These are phyloP conservation scores for Schizothecium vesticola DNA, from an alignment of 495 filamentous ascomycete species.

Conservation along the genomic window DNA sequence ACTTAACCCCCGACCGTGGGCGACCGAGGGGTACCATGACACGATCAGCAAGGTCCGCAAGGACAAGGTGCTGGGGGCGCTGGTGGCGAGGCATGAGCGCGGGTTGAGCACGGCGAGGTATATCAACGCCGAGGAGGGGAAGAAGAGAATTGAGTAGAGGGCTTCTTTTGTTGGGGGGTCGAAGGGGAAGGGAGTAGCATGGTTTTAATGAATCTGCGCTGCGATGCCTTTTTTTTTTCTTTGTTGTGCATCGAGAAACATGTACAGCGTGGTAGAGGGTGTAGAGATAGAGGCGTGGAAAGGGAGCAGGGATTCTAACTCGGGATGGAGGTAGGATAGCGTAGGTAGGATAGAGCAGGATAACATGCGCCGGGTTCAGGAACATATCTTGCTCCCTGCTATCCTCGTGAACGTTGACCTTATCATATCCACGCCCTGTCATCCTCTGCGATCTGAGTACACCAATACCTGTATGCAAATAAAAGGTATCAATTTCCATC, in stretches of 20 bases:
- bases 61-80: constrained; percentile 67
- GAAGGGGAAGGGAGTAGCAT: neutral
- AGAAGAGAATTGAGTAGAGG: constrained; percentile 82
- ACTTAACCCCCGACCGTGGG: constrained; percentile 78
- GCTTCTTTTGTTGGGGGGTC: neutral
- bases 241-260: neutral
- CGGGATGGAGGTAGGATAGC: too few species aligned
- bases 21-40: constrained; percentile 83
- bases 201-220: neutral
- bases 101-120: constrained; percentile 73
- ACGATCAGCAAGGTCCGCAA: constrained; percentile 68
- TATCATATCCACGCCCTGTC: too few species aligned
- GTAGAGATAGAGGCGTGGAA: neutral
- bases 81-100: constrained; percentile 68
- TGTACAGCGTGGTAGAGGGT: neutral
- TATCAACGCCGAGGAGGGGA: constrained; percentile 84
- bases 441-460: neutral
- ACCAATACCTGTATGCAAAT: neutral
- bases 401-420: neutral
- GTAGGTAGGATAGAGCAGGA: neutral
- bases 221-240: neutral
- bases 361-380: neutral
- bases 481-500: neutral
- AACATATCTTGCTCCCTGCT: too few species aligned
- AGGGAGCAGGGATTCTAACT: neutral